Conservation (phyloP, 2,329 filamentous ascomycete species). For the Zymoseptoria ardabiliae region DNA sequence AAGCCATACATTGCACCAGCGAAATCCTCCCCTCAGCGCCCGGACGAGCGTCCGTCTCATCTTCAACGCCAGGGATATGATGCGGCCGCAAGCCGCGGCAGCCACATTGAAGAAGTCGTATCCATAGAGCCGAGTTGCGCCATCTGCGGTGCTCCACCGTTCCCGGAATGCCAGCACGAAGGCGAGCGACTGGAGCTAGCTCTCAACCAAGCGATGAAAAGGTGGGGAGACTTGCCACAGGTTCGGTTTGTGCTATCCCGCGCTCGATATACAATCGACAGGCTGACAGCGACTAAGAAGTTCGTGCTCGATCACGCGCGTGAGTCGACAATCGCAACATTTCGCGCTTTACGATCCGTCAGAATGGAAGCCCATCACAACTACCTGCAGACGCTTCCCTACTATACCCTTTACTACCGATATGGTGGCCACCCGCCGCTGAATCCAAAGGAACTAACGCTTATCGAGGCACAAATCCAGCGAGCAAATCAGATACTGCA, state of each 20-base stretch:
- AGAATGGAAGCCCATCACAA: constrained; percentile 36
- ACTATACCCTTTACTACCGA: constrained; percentile 41
- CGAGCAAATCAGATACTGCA: constrained; percentile 61
- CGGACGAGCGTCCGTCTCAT: too few species aligned
- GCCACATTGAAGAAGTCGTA: too few species aligned
- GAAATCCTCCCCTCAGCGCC: too few species aligned
- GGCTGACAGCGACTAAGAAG: constrained; percentile 28
- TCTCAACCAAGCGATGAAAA: constrained; percentile 25
- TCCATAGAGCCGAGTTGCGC: constrained; percentile 28
- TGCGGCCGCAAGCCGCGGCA: too few species aligned
- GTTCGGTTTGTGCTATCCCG: constrained; percentile 21
- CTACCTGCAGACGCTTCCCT: constrained; percentile 39
- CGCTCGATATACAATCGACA: background rate
- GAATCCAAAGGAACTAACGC: constrained; percentile 32
- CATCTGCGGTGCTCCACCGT: constrained; percentile 28
- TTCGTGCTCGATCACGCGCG: constrained; percentile 42
- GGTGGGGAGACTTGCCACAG: constrained; percentile 22
- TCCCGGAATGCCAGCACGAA: constrained; percentile 29
- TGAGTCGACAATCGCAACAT: constrained; percentile 38
- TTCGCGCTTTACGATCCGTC: constrained; percentile 33
- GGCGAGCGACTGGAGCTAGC: constrained; percentile 28
- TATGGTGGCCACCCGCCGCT: constrained; percentile 40
- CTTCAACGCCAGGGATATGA: too few species aligned
- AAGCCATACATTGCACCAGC: too few species aligned
- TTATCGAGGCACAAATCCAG: constrained; percentile 47